phyloP scores from a whole-genome alignment of 805 yeast genomes.

The Candida taoyuanica region DNA sequence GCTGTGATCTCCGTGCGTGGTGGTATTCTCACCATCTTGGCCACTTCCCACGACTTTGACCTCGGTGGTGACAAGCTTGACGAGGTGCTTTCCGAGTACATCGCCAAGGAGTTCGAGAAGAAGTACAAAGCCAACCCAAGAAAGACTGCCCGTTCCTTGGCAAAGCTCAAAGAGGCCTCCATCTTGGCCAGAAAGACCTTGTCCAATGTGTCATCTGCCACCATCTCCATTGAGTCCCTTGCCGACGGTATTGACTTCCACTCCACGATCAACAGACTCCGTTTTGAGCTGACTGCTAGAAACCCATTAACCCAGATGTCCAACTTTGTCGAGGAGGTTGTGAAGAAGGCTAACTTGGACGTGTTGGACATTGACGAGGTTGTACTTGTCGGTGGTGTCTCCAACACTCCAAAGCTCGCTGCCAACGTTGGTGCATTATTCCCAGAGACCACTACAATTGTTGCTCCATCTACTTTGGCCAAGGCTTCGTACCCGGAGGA shows the following conservation, averaged over 20 bases:
- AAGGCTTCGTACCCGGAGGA: conserved; percentile 88
- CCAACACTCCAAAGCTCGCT: conserved; percentile 89
- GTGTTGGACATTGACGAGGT: conserved; percentile 87
- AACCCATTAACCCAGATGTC: conserved; percentile 71
- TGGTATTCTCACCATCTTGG: conserved; percentile 84
- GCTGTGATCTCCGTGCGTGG: conserved; percentile 92
- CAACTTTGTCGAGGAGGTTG: conserved; percentile 66
- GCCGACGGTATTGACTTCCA: conserved; percentile 94
- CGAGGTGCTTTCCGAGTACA: conserved; percentile 69
- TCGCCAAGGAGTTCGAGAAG: conserved; percentile 92
- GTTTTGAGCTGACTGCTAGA: conserved; percentile 86
- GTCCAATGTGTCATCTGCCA: conserved; percentile 81
- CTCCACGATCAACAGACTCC: conserved; percentile 86
- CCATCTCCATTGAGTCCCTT: conserved; percentile 90
- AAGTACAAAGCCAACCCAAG: conserved; percentile 79
- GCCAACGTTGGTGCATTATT: conserved; percentile 65
- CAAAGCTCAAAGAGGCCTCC: conserved; percentile 82
- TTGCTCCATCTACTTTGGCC: conserved; percentile 72
- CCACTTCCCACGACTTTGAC: conserved; percentile 75
- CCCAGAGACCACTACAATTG: conserved; percentile 72
- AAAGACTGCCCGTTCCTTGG: conserved; percentile 74
- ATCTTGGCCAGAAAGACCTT: conserved; percentile 85
- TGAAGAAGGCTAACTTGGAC: conserved; percentile 80
- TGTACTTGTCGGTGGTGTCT: conserved; percentile 87
- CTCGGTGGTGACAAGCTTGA: conserved; percentile 91